Percentiles rank a stretch among this genome's conserved stretches.
Evolutionary conservation across 139 green algal species (phyloP).

Genomic region (Chlamydomonas urium): DNA sequence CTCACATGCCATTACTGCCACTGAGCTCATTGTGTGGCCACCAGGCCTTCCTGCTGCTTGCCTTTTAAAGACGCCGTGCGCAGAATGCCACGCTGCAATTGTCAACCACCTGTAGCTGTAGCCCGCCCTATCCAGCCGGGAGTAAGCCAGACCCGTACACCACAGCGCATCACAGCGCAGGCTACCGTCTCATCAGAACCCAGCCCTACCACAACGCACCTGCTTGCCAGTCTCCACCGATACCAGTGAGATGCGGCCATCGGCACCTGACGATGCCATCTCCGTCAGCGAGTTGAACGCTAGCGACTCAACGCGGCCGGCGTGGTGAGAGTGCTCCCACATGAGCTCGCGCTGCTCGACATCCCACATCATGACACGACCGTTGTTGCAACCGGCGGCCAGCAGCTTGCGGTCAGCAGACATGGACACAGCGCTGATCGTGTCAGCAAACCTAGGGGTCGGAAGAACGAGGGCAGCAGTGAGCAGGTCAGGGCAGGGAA

Average conservation of each 20-base stretch:
- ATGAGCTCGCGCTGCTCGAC: conserved; percentile 30
- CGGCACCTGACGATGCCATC: conserved; percentile 26
- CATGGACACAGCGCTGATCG: conserved; percentile 11
- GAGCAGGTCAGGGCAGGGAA: no score
- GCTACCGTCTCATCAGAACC: background rate
- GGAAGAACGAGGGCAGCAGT: background rate
- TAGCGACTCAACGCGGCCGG: conserved; percentile 35
- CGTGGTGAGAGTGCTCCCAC: conserved; percentile 48
- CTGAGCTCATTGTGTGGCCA: no score
- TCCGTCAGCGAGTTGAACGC: conserved; percentile 39
- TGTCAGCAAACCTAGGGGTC: conserved; percentile 18
- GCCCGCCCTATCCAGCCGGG: background rate
- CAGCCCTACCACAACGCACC: no score
- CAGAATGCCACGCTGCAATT: no score
- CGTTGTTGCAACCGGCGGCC: conserved; percentile 11
- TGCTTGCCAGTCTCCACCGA: conserved; percentile 40
- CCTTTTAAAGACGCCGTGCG: no score
- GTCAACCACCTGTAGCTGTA: no score
- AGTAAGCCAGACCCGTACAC: no score
- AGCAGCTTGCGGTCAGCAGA: conserved; percentile 18
- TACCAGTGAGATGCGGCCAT: conserved; percentile 27
- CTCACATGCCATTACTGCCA: no score
- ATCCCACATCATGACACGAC: conserved; percentile 47
- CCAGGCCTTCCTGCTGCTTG: no score
- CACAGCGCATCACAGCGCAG: background rate